Conservation (phyloP, 257 asterid species). For the Petunia secreta region DNA sequence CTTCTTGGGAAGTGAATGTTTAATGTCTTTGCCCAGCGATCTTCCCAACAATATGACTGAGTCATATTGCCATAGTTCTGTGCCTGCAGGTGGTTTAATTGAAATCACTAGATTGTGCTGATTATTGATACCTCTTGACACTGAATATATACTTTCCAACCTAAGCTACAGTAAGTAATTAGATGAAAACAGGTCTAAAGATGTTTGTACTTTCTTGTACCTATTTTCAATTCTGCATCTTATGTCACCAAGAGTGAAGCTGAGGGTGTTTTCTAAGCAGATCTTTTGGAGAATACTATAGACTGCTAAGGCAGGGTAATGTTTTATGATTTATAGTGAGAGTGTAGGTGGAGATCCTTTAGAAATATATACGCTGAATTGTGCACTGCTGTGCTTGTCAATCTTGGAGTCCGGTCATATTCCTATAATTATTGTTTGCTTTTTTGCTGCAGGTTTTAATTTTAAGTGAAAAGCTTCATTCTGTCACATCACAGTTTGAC, state of each 20-base stretch:
- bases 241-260: background rate
- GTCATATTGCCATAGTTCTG: background rate
- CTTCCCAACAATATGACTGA: background rate
- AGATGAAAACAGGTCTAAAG: background rate
- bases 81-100: background rate
- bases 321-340: background rate
- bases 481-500: slow-evolving; percentile 87
- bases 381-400: background rate
- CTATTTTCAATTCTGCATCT: background rate
- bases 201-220: background rate
- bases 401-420: slow-evolving; percentile 5
- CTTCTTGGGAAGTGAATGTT: background rate
- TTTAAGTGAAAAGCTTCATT: slow-evolving; percentile 85
- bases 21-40: background rate
- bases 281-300: too few species aligned
- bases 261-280: background rate
- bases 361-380: background rate
- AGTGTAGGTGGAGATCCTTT: background rate
- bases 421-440: background rate
- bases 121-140: background rate
- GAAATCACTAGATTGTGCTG: background rate
- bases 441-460: slow-evolving; percentile 68
- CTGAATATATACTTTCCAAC: background rate
- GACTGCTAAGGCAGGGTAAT: background rate
- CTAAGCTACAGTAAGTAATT: background rate